Percentiles rank a stretch among this genome's conserved stretches.
These are phyloP conservation scores for Phytophthora sp. DNA, from an alignment of 352 stramenopile genomes.

Conservation along the genomic window DNA sequence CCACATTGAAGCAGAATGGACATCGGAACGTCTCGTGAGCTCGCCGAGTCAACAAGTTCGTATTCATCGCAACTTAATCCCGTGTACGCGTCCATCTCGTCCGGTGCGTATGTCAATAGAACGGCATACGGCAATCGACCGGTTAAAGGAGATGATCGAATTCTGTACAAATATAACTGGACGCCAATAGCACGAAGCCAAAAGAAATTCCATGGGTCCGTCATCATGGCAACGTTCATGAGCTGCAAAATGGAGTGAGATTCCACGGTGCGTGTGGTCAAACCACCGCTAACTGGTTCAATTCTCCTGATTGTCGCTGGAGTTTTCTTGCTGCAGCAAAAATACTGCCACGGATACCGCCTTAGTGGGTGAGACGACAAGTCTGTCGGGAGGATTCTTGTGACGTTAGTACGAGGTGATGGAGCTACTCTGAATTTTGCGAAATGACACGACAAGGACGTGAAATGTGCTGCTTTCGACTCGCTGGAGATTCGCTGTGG, in stretches of 20 bases:
- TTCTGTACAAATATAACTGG: constrained; percentile 46
- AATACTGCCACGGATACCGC: constrained; percentile 9
- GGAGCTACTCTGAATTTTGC: constrained; percentile 15
- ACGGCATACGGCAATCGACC: constrained; percentile 18
- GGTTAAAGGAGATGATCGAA: not conserved
- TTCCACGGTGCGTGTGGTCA: constrained; percentile 14
- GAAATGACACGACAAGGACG: not conserved
- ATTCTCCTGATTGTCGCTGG: constrained; percentile 3
- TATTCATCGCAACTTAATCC: constrained; percentile 27
- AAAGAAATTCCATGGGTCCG: constrained; percentile 48
- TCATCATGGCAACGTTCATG: constrained; percentile 65
- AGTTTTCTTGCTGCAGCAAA: constrained; percentile 1
- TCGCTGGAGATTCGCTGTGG: not conserved
- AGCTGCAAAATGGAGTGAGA: constrained; percentile 39
- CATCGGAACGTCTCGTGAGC: constrained; percentile 29
- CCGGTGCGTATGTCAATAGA: constrained; percentile 38
- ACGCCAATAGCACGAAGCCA: constrained; percentile 39
- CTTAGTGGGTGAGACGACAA: not conserved
- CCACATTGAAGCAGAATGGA: constrained; percentile 29
- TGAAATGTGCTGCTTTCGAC: not conserved
- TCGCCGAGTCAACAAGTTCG: constrained; percentile 29
- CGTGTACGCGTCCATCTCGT: constrained; percentile 38
- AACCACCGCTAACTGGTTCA: not conserved
- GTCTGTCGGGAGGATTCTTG: not conserved
- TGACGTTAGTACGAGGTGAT: not conserved